Conservation (phyloP, 306 rosid species). For the Trifolium pratense region DNA sequence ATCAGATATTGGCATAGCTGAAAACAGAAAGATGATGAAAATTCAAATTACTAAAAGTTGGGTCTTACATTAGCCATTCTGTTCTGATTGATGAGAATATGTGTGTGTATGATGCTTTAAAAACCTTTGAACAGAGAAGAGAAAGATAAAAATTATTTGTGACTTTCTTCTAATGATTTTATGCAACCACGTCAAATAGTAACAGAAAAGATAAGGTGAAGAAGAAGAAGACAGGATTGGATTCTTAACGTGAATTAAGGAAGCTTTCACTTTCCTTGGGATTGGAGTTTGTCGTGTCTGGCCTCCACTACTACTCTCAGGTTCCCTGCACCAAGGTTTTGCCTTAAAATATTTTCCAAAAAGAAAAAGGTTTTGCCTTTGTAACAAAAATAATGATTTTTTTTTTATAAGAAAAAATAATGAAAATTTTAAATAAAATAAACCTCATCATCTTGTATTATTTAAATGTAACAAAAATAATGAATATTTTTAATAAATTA, state of each 20-base stretch:
- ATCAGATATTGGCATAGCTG: neutral
- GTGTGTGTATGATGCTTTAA: neutral
- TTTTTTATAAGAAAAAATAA: too few relatives aligned
- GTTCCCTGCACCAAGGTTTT: neutral
- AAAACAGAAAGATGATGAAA: neutral
- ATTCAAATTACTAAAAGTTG: too few relatives aligned
- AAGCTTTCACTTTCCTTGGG: conserved; percentile 31
- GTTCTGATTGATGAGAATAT: neutral
- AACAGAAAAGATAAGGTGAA: conserved; percentile 3
- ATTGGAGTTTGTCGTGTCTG: conserved; percentile 28
- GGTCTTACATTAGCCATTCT: conserved; percentile 67
- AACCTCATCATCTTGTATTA: too few relatives aligned
- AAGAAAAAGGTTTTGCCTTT: neutral
- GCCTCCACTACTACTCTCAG: conserved; percentile 11
- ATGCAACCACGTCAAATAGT: conserved; percentile 26
- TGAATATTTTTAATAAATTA: too few relatives aligned
- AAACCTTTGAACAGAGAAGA: neutral
- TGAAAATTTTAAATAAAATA: too few relatives aligned
- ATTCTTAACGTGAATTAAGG: conserved; percentile 63
- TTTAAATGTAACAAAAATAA: too few relatives aligned
- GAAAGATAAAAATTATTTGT: neutral
- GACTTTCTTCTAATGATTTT: conserved; percentile 27
- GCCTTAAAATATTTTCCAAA: neutral
- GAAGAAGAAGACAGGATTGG: conserved; percentile 43
- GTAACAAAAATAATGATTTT: neutral